Percentiles rank a stretch among this genome's conserved stretches.
Evolutionary conservation across 192 early-diverging fungal genomes (phyloP).

Genomic region (Cetraspora pellucida): DNA sequence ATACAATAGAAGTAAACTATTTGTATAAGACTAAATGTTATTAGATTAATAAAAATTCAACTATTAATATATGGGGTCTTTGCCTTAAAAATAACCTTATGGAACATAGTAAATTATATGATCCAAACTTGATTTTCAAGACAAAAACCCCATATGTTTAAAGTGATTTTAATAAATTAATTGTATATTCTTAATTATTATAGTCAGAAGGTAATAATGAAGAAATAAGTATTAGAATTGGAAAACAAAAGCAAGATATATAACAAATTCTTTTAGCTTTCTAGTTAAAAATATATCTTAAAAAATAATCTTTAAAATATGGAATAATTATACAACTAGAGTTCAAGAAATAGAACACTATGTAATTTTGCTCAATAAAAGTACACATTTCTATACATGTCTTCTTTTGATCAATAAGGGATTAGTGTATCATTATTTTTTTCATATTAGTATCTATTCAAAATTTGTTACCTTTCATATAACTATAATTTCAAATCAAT

Average conservation of each 20-base stretch:
- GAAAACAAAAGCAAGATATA: neutral
- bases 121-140: too few relatives aligned
- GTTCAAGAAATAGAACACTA: neutral
- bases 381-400: neutral
- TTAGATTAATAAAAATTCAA: too few relatives aligned
- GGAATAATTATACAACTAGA: neutral
- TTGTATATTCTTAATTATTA: too few relatives aligned
- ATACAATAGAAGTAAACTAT: too few relatives aligned
- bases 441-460: neutral
- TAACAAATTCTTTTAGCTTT: neutral
- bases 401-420: neutral
- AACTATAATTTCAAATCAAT: neutral
- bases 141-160: too few relatives aligned
- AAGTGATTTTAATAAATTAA: too few relatives aligned
- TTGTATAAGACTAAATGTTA: too few relatives aligned
- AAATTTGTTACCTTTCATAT: neutral
- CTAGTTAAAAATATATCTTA: neutral
- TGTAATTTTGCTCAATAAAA: neutral
- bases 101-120: too few relatives aligned
- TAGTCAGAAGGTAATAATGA: neutral
- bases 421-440: neutral
- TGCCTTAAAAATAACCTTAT: too few relatives aligned
- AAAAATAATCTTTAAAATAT: neutral
- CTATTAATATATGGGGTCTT: too few relatives aligned
- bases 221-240: neutral